Percentiles rank a stretch among this genome's conserved stretches.
Conservation (phyloP, 2,329 filamentous ascomycete species). For the Fusarium pseudograminearum region DNA sequence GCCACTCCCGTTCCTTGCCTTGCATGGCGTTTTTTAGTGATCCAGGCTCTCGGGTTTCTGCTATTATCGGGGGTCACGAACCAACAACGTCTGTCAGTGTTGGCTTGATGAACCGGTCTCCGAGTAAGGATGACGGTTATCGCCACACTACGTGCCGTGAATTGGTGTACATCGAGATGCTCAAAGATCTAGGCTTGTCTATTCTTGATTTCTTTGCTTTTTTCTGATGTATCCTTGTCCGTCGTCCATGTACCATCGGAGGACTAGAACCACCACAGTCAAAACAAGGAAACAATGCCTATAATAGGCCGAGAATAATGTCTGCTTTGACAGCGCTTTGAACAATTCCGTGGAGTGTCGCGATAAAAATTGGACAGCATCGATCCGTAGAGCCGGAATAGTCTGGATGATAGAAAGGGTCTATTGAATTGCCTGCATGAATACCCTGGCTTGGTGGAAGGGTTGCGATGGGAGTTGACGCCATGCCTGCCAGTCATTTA, state of each 20-base stretch:
- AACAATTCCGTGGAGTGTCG: background rate
- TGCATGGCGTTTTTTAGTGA: slow-evolving; percentile 23
- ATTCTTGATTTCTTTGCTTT: background rate
- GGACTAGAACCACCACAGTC: background rate
- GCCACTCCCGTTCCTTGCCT: slow-evolving; percentile 42
- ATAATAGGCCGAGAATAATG: too few species aligned
- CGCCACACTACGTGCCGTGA: background rate
- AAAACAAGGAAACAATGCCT: background rate
- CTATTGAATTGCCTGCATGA: background rate
- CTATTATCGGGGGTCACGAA: background rate
- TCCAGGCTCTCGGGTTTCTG: slow-evolving; percentile 10
- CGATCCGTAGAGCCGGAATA: background rate
- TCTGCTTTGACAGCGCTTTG: background rate
- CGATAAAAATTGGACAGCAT: background rate
- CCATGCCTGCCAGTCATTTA: background rate
- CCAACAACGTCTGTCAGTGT: background rate
- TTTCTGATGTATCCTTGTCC: background rate
- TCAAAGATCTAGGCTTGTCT: background rate
- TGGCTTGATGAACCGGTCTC: background rate
- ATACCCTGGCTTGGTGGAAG: background rate
- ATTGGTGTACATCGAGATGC: background rate
- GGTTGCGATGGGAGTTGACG: background rate
- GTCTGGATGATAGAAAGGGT: background rate
- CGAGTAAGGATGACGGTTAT: background rate
- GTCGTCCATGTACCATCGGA: background rate